Evolutionary conservation across 176 grass and related monocot genomes (phyloP).

Genomic region (Carex scoparia): DNA sequence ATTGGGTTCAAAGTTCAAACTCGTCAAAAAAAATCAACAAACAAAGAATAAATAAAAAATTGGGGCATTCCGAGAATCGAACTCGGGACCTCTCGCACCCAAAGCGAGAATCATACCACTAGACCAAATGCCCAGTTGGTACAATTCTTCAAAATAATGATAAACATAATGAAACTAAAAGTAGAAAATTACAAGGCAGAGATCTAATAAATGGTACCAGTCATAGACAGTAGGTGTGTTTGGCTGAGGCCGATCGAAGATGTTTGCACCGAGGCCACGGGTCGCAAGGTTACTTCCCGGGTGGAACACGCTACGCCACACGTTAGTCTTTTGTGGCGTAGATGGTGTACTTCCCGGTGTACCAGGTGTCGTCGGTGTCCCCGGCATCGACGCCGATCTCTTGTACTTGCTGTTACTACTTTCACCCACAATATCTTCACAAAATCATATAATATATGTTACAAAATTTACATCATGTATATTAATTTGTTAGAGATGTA

Average conservation of each 20-base stretch:
- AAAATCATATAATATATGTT: not conserved
- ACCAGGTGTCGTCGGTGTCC: slow-evolving; percentile 51
- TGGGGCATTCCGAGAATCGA: slow-evolving; percentile 98
- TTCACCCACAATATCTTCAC: slow-evolving; percentile 7
- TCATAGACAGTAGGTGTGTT: slow-evolving; percentile 93
- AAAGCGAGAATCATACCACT: slow-evolving; percentile 39
- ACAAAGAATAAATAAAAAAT: not conserved
- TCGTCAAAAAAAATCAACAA: not conserved
- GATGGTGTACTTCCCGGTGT: slow-evolving; percentile 53
- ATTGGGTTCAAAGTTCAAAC: no score
- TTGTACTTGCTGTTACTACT: slow-evolving; percentile 37
- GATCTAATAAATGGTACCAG: slow-evolving; percentile 49
- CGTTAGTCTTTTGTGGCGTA: slow-evolving; percentile 47
- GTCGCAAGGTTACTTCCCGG: slow-evolving; percentile 91
- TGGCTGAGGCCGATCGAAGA: slow-evolving; percentile 82
- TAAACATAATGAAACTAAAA: not conserved
- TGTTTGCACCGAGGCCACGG: slow-evolving; percentile 53
- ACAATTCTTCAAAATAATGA: no score
- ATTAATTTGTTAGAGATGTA: not conserved
- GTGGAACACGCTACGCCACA: slow-evolving; percentile 95
- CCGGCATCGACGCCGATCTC: slow-evolving; percentile 40
- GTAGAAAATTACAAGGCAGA: slow-evolving; percentile 11
- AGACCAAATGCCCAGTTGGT: slow-evolving; percentile 79
- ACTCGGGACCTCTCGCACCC: slow-evolving; percentile 60
- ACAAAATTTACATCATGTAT: not conserved